These are phyloP conservation scores for Cordyceps farinosa DNA, from an alignment of 2,329 filamentous ascomycete genomes.

Conservation along the genomic window DNA sequence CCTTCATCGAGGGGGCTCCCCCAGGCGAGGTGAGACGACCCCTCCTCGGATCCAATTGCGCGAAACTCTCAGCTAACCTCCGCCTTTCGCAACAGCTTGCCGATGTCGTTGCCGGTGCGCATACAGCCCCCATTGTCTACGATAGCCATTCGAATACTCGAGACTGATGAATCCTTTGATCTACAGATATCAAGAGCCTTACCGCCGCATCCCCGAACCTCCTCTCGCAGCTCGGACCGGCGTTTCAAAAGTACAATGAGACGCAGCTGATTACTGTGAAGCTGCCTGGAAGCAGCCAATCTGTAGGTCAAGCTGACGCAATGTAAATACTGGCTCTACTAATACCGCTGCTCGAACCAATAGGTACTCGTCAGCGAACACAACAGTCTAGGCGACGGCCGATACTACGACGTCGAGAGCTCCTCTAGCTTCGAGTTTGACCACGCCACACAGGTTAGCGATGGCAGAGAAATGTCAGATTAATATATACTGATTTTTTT, in stretches of 20 bases:
- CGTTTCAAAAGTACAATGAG: constrained; percentile 94
- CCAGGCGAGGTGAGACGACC: constrained; percentile 77
- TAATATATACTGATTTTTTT: constrained; percentile 20
- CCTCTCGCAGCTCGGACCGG: constrained; percentile 69
- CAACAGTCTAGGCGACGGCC: constrained; percentile 73
- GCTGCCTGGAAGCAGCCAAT: constrained; percentile 77
- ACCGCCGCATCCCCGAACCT: constrained; percentile 66
- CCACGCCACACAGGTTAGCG: constrained; percentile 68
- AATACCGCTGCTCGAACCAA: constrained; percentile 18
- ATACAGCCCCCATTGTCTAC: background rate
- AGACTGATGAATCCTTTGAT: background rate
- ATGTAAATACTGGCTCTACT: background rate
- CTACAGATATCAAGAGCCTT: constrained; percentile 81
- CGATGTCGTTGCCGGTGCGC: constrained; percentile 80
- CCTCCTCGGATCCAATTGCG: constrained; percentile 17
- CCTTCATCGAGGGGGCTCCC: constrained; percentile 90
- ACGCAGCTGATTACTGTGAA: constrained; percentile 87
- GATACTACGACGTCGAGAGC: constrained; percentile 89
- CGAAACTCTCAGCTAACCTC: constrained; percentile 29
- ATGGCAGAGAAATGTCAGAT: no score
- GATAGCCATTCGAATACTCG: background rate
- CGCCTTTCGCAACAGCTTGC: constrained; percentile 56
- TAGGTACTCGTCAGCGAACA: constrained; percentile 82
- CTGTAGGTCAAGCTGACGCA: constrained; percentile 27
- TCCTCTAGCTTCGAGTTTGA: constrained; percentile 87